Conservation (phyloP, 2,329 filamentous ascomycete species). For the Fusarium floridanum region DNA sequence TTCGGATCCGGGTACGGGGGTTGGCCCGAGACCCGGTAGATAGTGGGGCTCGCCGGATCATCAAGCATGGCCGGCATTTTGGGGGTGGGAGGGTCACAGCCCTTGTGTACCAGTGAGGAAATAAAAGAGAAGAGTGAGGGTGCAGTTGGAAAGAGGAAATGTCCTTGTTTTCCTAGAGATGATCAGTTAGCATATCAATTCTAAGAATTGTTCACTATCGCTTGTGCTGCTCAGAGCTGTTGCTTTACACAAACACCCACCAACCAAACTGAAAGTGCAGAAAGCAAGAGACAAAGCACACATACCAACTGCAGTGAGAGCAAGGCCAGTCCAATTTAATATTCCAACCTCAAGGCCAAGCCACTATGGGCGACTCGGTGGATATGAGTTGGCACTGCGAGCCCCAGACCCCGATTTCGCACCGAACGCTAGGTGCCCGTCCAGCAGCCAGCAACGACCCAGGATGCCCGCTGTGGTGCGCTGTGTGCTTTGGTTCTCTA, state of each 20-base stretch:
- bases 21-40: slow-evolving; percentile 77
- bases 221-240: slow-evolving; percentile 1
- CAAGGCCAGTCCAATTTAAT: slow-evolving; percentile 30
- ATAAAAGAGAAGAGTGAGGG: background rate
- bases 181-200: slow-evolving; percentile 19
- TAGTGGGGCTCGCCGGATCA: slow-evolving; percentile 77
- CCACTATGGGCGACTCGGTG: slow-evolving; percentile 31
- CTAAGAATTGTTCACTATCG: slow-evolving; percentile 4
- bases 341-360: slow-evolving; percentile 32
- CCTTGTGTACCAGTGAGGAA: slow-evolving; percentile 11
- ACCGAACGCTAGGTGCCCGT: slow-evolving; percentile 18
- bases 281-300: slow-evolving; percentile 21
- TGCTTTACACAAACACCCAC: slow-evolving; percentile 35
- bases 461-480: background rate
- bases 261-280: slow-evolving; percentile 18
- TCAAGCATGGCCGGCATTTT: slow-evolving; percentile 84
- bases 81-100: slow-evolving; percentile 28
- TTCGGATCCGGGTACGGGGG: slow-evolving; percentile 73
- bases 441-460: no score
- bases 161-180: slow-evolving; percentile 8
- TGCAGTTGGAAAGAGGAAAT: slow-evolving; percentile 20
- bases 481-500: background rate
- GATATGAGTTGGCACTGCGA: slow-evolving; percentile 24
- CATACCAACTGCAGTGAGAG: slow-evolving; percentile 29
- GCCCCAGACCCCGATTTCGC: slow-evolving; percentile 35